A percentile compares a stretch with the other conserved stretches of the same genome.
Conservation (phyloP, 2,329 filamentous ascomycete genomes). For the Apiospora malaysiana region DNA sequence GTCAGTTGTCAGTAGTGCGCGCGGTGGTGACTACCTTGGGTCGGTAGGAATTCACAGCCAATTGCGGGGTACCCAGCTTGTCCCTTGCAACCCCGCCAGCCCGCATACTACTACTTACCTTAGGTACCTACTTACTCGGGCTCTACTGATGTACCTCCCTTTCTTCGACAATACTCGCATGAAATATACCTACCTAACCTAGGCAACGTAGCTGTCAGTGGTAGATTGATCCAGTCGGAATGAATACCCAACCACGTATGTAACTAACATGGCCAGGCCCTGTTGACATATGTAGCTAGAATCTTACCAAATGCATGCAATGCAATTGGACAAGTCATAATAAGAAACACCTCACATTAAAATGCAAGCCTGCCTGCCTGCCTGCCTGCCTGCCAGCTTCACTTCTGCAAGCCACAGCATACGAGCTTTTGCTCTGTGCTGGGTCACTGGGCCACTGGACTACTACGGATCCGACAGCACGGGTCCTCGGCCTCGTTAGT, state of each 20-base stretch:
- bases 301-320: neutral
- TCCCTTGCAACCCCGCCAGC: neutral
- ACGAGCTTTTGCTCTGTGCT: neutral
- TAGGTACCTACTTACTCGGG: neutral
- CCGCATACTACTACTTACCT: too few relatives aligned
- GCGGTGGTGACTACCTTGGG: neutral
- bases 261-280: neutral
- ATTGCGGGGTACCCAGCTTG: neutral
- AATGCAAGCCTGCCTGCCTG: neutral
- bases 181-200: too few relatives aligned
- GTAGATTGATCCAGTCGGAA: constrained; percentile 1
- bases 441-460: too few relatives aligned
- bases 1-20: neutral
- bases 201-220: neutral
- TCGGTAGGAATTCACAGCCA: neutral
- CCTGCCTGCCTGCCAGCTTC: neutral
- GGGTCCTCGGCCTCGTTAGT: constrained; percentile 11
- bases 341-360: neutral
- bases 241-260: neutral
- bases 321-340: neutral
- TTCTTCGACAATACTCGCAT: too few relatives aligned
- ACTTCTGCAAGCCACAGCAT: neutral
- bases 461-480: constrained; percentile 9
- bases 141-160: neutral
- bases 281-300: constrained; percentile 8